phyloP scores from a whole-genome alignment of 1,284 basidiomycete species.

The Fistulina hepatica region DNA sequence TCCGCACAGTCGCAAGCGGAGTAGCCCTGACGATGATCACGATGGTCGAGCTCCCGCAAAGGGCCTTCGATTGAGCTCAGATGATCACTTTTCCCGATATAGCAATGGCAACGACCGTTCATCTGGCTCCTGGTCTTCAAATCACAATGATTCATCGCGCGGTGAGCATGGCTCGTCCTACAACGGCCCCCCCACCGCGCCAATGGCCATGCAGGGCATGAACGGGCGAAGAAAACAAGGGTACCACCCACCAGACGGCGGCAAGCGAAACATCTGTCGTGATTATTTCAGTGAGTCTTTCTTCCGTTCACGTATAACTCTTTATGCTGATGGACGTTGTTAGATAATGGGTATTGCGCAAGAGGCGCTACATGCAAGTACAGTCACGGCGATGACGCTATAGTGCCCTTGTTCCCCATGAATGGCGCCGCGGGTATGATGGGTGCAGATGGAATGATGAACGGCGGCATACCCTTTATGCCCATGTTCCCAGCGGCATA shows the following conservation, averaged over 20 bases:
- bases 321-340: conserved; percentile 5
- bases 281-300: conserved; percentile 78
- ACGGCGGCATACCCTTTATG: conserved; percentile 46
- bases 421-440: conserved; percentile 28
- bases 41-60: conserved; percentile 51
- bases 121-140: conserved; percentile 23
- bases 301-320: conserved; percentile 2
- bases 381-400: conserved; percentile 79
- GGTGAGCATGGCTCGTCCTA: conserved; percentile 25
- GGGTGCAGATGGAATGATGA: too few species aligned
- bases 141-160: conserved; percentile 26
- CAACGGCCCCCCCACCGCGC: too few species aligned
- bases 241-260: conserved; percentile 54
- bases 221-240: conserved; percentile 41
- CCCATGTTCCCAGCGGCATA: conserved; percentile 45
- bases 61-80: conserved; percentile 52
- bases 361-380: conserved; percentile 87
- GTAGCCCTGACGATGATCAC: conserved; percentile 46
- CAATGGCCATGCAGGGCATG: too few species aligned
- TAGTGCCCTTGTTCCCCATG: conserved; percentile 60
- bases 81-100: conserved; percentile 54
- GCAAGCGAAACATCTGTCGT: conserved; percentile 63
- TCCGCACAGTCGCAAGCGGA: conserved; percentile 53
- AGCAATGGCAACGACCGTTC: conserved; percentile 29
- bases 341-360: conserved; percentile 85